Base-by-base conservation (phyloP, 2,329 filamentous ascomycete genomes). In the Fusarium guadeloupense region DNA sequence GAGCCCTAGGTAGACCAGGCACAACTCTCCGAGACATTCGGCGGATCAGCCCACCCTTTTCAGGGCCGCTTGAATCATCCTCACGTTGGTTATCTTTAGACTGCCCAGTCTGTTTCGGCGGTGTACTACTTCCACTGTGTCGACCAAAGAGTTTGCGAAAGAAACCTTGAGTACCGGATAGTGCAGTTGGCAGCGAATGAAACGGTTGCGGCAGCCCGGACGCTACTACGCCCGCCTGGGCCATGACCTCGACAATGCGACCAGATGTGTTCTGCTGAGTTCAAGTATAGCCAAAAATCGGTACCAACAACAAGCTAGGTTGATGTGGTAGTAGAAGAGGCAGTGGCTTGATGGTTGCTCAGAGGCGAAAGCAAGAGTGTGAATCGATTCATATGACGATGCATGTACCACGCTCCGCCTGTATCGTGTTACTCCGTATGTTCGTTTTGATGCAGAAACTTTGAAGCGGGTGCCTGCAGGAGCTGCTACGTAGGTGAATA, bases 1-100 rank as follows among this genome's bases (percentile, higher is more conserved):
- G 86, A 5, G 88, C 81, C 42, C 92, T 85, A 33, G 92, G 91
- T 31, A 97, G 78, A 14, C 89, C 89, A 16, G 92, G 89, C 14
- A 93, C 86, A n/a, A 92, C 91, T 69, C 83, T 87, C 65, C 85
- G 76, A 25, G 79, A 79, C 56, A 77, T 73, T 57, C 80, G 80
- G 48, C 78, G 77, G 28, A 77, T 74, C 40, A 79, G 54, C 37
- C 75, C 76, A 19, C 73, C 69, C 54, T 69, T 74, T 46, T 67
- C 57, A 25, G 62, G 56, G 37, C 76, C 76, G 44, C 69, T 69
- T 39, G 55, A 31, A 25, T 64, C 55, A 16, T 46, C 17, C 28
- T 47, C 44, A 48, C 52, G 80, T 68, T 85, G 80, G 66, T 48
- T 42, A 26, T 59, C 31, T 39, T 42, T 51, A 13, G 44, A 44